Evolutionary conservation across 495 filamentous ascomycete species (phyloP), one percentile per base, ranked within the genome.

Genomic region (Annulohypoxylon moriforme): DNA sequence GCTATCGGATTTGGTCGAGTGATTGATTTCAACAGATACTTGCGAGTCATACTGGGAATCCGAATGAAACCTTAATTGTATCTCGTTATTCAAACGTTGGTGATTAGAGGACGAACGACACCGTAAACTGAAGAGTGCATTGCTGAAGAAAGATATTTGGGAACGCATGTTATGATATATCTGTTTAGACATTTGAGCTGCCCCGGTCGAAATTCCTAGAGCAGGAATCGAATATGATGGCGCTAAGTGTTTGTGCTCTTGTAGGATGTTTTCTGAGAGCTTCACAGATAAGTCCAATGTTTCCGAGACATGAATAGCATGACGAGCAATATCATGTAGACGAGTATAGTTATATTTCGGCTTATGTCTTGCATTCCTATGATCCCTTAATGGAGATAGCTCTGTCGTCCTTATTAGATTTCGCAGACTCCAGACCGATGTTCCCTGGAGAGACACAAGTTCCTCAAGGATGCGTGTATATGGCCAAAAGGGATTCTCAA

Each of bases 41-140:
- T 52, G 47, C 3, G 47, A 52, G 4, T 52, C 47, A n/a, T 29
- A 52, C 25, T 52, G 47, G n/a, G 47, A 52, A n/a, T 52, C 47
- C 2, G 24, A 29, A 27, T 52, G 47, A 27, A 52, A 52, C 11
- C 47, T 27, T n/a, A 52, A n/a, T n/a, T 52, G 47, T 29, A 52
- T 52, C 24, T 52, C 47, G 24, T 52, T 52, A 52, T 52, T 27
- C 13, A 52, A 25, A 4, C 47, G 47, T 29, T 52, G 47, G 24
- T 52, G 47, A 14, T 52, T 52, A 13, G 47, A 52, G 9, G 9
- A 27, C 0, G 47, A 27, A 52, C 47, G 47, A 27, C 47, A 52
- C 1, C 47, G 47, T n/a, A 52, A 13, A 29, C 47, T 52, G 14
- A n/a, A 29, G 24, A 52, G 24, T 13, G 47, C 47, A 52, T 52